Evolutionary conservation across 139 green algal species (phyloP), one percentile per base, ranked within the genome.

Genomic region (Ettlia oleoabundans): DNA sequence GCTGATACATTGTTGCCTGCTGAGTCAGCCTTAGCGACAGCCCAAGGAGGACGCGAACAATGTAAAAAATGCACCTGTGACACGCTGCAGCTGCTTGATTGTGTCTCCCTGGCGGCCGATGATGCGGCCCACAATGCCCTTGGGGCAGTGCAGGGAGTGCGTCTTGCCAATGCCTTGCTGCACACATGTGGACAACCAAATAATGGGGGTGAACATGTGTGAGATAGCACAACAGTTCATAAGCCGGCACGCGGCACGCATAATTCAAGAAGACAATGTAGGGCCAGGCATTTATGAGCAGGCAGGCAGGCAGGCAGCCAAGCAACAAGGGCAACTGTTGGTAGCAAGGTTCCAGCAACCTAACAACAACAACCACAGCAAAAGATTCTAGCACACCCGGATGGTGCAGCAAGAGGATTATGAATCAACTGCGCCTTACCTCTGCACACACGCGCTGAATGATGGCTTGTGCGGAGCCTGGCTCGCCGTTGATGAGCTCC

Each of bases 51-150:
- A n/a, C n/a, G n/a, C n/a, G n/a, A n/a, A n/a, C n/a, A n/a, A n/a
- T n/a, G n/a, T n/a, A n/a, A n/a, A n/a, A n/a, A 53, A 52, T 52
- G 24, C 73, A 80, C 73, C 73, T 24, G 73, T 69, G n/a, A 69
- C 73, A 22, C 73, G 73, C 75, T 81, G 61, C 95, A 93, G 80
- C 68, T 89, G 73, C 62, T 89, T 89, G 88, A 99, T 99, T 24
- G 96, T 99, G 87, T 99, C 96, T 3, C 96, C 96, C 10, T 91
- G 92, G 8, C 95, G 88, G 5, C 96, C 96, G 76, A 99, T 99
- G 76, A 99, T 93, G 77, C 96, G 88, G 40, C 96, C 96, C 19
- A 99, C 97, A 40, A 98, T 93, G 53, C 86, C 86, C 21, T 84
- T 87, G 3, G 94, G 95, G 82, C 32, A 63, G 51, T 24, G 28